phyloP scores from a whole-genome alignment of 2,329 filamentous ascomycete species.

The Ophiostoma ips region DNA sequence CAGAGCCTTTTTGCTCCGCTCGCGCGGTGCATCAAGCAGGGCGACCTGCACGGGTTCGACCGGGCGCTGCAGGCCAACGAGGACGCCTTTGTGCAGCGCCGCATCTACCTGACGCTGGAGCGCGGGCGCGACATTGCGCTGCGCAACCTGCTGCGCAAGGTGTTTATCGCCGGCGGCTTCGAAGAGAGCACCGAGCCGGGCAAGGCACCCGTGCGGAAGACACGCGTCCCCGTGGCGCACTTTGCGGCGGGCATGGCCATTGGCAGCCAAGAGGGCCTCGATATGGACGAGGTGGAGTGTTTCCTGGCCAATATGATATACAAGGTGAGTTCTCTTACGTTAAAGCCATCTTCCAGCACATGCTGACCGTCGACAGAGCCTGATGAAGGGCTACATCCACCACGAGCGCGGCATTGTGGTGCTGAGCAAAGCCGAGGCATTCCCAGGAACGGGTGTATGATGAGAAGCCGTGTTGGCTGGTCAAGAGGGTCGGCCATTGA shows the following conservation, averaged over 20 bases:
- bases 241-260: conserved; percentile 76
- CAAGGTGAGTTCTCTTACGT: conserved; percentile 48
- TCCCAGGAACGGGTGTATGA: conserved; percentile 67
- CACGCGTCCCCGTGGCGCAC: conserved; percentile 67
- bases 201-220: conserved; percentile 49
- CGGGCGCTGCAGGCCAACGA: conserved; percentile 66
- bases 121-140: conserved; percentile 82
- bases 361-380: conserved; percentile 39
- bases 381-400: conserved; percentile 98
- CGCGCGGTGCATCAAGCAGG: conserved; percentile 62
- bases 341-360: background rate
- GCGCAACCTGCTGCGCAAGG: conserved; percentile 82
- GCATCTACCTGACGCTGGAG: conserved; percentile 91
- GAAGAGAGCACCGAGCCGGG: conserved; percentile 61
- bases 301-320: conserved; percentile 94
- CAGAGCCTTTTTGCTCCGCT: conserved; percentile 68
- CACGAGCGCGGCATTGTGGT: conserved; percentile 83
- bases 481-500: no score
- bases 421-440: conserved; percentile 81
- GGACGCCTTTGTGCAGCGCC: conserved; percentile 81
- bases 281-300: conserved; percentile 90
- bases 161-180: conserved; percentile 73
- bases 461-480: no score
- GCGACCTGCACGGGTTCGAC: conserved; percentile 75
- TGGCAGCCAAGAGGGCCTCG: conserved; percentile 52